Base-by-base conservation (phyloP, 352 stramenopile species). In the Halophytophthora batemanensis region DNA sequence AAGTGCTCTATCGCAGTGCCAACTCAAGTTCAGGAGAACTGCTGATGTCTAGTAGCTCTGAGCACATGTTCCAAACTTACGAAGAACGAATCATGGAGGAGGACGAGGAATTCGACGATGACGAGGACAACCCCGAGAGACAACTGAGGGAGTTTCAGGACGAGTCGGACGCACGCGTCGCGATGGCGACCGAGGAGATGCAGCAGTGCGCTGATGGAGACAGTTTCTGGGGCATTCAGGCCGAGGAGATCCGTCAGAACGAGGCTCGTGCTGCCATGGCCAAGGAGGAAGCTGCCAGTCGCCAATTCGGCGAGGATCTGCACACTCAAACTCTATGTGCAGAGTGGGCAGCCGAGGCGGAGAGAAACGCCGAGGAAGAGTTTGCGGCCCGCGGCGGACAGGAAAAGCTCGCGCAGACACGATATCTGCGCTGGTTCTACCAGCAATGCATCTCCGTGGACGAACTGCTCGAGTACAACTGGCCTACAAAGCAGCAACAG, bases 381-480 rank as follows among this genome's bases (percentile, higher is more conserved):
- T 14, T 61, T 55, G 45, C 56, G 35, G 19, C 54, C 46, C 58
- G 64, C 35, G 33, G 50, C 58, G 36, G 48, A 25, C 37, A 59
- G 17, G 77, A 86, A 40, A 74, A 77, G 35, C 63, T 50, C 0
- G 61, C 66, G 40, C 77, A 82, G 43, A 43, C 44, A 15, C 47
- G 72, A 40, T 86, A 87, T 56, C 59, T 87, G 31, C 66, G 71
- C 25, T 86, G 77, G 77, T 87, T 87, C 46, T 86, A 85, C 43
- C 40, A 61, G 5, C 57, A 78, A 34, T 86, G 71, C 46, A 44
- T 59, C 36, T 82, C 66, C 0, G 74, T 81, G 10, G 77, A 87
- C 31, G 58, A 87, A 12, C 28, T 87, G n/a, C 53, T 87, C 0
- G 59, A 61, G 12, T 86, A 85, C 41, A 22, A 64, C 8, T 87